phyloP scores from a whole-genome alignment of 1,284 basidiomycete species.

The Pholiota adiposa region DNA sequence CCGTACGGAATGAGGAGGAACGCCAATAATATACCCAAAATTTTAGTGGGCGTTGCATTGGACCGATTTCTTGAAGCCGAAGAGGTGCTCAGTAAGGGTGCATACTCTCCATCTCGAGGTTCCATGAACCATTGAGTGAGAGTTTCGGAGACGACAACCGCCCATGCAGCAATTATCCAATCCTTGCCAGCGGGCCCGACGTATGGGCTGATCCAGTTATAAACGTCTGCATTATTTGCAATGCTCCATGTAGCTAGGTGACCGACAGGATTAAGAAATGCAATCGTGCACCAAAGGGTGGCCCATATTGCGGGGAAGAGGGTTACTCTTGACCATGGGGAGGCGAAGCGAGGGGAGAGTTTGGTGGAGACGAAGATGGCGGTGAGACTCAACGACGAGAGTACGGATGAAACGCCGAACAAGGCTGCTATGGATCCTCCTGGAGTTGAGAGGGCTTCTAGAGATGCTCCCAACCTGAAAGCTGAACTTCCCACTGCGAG shows the following conservation, averaged over 20 bases:
- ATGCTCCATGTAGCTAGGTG: slow-evolving; percentile 73
- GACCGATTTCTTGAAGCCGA: not conserved
- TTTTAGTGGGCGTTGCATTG: slow-evolving; percentile 18
- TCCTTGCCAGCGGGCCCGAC: slow-evolving; percentile 65
- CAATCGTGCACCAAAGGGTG: slow-evolving; percentile 55
- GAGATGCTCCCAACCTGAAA: slow-evolving; percentile 51
- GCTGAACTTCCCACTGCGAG: slow-evolving; percentile 51
- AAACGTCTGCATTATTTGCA: slow-evolving; percentile 52
- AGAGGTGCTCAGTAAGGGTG: slow-evolving; percentile 20
- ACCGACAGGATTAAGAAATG: slow-evolving; percentile 65
- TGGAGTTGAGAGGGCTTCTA: slow-evolving; percentile 59
- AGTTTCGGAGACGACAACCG: slow-evolving; percentile 61
- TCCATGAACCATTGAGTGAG: slow-evolving; percentile 62
- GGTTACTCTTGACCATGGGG: slow-evolving; percentile 47
- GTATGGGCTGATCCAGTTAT: slow-evolving; percentile 63
- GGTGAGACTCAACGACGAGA: slow-evolving; percentile 48
- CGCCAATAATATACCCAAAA: slow-evolving; percentile 47
- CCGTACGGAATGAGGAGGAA: slow-evolving; percentile 62
- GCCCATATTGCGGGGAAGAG: slow-evolving; percentile 76
- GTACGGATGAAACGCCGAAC: slow-evolving; percentile 40
- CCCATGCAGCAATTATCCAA: slow-evolving; percentile 74
- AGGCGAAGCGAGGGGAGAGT: slow-evolving; percentile 33
- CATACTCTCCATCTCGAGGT: slow-evolving; percentile 28
- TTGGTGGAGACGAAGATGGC: slow-evolving; percentile 45
- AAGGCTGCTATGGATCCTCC: slow-evolving; percentile 52